Conservation (phyloP, 2,329 filamentous ascomycete genomes). For the Verticillium nonalfalfae region DNA sequence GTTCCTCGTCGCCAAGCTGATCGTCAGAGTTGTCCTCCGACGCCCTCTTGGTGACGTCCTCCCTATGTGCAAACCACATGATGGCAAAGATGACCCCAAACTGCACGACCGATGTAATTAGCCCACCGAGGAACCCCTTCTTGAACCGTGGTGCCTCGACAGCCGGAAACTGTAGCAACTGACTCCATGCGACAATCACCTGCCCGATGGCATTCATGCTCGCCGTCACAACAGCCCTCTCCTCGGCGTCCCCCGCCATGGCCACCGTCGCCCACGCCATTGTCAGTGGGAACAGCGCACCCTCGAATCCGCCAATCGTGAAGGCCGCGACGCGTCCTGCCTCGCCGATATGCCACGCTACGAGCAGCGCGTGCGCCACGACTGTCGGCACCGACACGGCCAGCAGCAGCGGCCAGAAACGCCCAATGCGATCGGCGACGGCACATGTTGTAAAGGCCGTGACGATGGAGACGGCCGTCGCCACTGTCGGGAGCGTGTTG, state of each 20-base stretch:
- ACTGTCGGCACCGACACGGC: slow-evolving; percentile 24
- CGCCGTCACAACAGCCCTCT: slow-evolving; percentile 31
- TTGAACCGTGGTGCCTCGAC: slow-evolving; percentile 25
- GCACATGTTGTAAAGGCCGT: slow-evolving; percentile 24
- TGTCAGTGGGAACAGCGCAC: slow-evolving; percentile 23
- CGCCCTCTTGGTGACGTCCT: not conserved
- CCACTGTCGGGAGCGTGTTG: slow-evolving; percentile 33
- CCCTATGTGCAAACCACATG: slow-evolving; percentile 4
- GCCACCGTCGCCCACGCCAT: slow-evolving; percentile 32
- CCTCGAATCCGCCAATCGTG: slow-evolving; percentile 28
- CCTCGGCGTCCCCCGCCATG: slow-evolving; percentile 30
- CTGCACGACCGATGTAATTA: slow-evolving; percentile 25
- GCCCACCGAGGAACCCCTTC: slow-evolving; percentile 19
- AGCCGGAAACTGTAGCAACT: slow-evolving; percentile 30
- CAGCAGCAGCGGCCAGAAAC: slow-evolving; percentile 26
- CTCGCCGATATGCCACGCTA: slow-evolving; percentile 29
- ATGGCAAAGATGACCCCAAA: slow-evolving; percentile 12
- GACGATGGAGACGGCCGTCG: slow-evolving; percentile 29
- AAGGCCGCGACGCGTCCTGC: slow-evolving; percentile 27
- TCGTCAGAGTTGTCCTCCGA: not conserved
- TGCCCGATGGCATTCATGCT: slow-evolving; percentile 37
- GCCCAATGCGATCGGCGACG: slow-evolving; percentile 23
- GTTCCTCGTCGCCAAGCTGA: not conserved
- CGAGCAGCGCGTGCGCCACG: slow-evolving; percentile 23
- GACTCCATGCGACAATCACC: slow-evolving; percentile 30